phyloP scores from a whole-genome alignment of 257 asterid species.

The Misopates orontium region DNA sequence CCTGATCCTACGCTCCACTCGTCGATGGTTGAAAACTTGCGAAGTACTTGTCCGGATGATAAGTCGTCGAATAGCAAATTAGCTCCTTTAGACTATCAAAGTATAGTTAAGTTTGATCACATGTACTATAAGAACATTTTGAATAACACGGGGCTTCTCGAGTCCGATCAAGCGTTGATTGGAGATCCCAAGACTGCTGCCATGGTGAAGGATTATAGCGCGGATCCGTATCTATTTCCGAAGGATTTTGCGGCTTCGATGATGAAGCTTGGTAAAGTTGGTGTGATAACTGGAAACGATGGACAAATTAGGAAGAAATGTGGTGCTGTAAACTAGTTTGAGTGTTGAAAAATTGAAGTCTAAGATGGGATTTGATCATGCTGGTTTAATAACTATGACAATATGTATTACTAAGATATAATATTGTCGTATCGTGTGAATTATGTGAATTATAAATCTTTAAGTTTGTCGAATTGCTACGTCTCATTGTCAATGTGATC shows the following conservation, averaged over 20 bases:
- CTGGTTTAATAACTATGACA: no score
- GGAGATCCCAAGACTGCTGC: conserved; percentile 49
- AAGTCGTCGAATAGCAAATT: conserved; percentile 49
- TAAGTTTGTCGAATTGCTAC: no score
- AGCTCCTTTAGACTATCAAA: conserved; percentile 51
- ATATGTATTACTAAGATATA: no score
- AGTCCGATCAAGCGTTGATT: conserved; percentile 73
- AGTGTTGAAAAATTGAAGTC: neutral
- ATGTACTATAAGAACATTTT: conserved; percentile 53
- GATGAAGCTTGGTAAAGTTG: conserved; percentile 62
- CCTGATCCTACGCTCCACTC: conserved; percentile 66
- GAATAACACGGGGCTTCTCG: conserved; percentile 59
- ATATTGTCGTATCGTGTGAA: no score
- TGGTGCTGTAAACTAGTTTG: conserved; percentile 44
- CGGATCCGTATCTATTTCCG: conserved; percentile 41
- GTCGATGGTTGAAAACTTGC: conserved; percentile 42
- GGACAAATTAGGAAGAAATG: conserved; percentile 71
- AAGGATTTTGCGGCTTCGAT: conserved; percentile 67
- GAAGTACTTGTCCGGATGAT: conserved; percentile 48
- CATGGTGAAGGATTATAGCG: conserved; percentile 54
- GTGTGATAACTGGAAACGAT: conserved; percentile 50
- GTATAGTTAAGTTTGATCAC: conserved; percentile 47
- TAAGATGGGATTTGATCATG: no score
- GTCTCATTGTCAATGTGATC: no score
- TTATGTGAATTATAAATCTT: no score